Evolutionary conservation across 2,329 filamentous ascomycete species (phyloP).

Genomic region (Aspergillus pseudoglaucus): DNA sequence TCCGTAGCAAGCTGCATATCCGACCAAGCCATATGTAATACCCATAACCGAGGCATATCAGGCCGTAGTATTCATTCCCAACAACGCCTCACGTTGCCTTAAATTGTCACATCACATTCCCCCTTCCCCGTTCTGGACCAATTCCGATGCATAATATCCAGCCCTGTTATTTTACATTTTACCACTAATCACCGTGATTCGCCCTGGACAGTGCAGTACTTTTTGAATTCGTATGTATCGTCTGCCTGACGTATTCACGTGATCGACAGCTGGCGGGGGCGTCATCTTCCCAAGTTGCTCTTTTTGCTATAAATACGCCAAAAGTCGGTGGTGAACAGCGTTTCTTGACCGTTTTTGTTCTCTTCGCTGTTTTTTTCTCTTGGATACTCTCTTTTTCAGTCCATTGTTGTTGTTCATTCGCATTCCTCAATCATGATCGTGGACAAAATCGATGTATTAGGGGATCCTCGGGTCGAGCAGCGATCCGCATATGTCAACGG

Average conservation of each 20-base stretch:
- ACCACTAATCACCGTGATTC: too few relatives aligned
- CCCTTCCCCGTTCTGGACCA: too few relatives aligned
- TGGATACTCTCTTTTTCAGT: neutral
- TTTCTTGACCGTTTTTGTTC: neutral
- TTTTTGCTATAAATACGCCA: constrained; percentile 6
- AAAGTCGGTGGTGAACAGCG: neutral
- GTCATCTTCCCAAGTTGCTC: constrained; percentile 5
- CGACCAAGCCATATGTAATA: neutral
- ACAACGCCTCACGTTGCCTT: neutral
- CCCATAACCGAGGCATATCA: constrained; percentile 7
- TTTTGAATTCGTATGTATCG: neutral
- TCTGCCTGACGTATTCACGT: constrained; percentile 11
- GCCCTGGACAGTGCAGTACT: neutral
- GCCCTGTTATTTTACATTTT: too few relatives aligned
- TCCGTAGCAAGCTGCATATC: too few relatives aligned
- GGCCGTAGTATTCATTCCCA: neutral
- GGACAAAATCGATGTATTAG: constrained; percentile 56
- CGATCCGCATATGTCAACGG: constrained; percentile 60
- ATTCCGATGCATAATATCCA: too few relatives aligned
- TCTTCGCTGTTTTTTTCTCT: neutral
- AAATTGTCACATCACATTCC: neutral
- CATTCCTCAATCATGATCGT: constrained; percentile 41
- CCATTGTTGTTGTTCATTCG: neutral
- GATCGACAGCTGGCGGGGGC: constrained; percentile 11
- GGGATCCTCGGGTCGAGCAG: constrained; percentile 61